Evolutionary conservation across 106 monocot genomes (phyloP).

Genomic region (Hemerocallis citrina): DNA sequence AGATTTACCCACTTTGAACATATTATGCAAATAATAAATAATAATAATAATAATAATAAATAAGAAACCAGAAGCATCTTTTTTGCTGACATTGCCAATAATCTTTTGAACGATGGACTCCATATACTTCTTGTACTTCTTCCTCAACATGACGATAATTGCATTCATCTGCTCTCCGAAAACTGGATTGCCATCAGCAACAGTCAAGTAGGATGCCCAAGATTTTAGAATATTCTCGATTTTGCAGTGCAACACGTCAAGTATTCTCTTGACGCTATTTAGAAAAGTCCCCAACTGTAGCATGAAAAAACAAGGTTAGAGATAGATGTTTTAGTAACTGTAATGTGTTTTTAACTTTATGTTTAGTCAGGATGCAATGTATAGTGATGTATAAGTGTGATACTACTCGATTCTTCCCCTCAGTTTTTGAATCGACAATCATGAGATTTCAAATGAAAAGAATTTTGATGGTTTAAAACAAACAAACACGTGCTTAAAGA

Average conservation of each 20-base stretch:
- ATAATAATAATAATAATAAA: no score
- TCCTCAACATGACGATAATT: conserved; percentile 59
- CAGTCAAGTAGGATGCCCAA: conserved; percentile 45
- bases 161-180: conserved; percentile 86
- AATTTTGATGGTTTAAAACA: no score
- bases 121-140: conserved; percentile 85
- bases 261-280: conserved; percentile 74
- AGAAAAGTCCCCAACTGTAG: conserved; percentile 81
- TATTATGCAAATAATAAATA: no score
- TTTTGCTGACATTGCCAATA: conserved; percentile 65
- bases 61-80: no score
- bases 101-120: conserved; percentile 83
- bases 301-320: conserved; percentile 6
- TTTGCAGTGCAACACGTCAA: conserved; percentile 62
- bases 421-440: no score
- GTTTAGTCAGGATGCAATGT: no score
- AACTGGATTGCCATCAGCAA: conserved; percentile 25
- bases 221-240: conserved; percentile 59
- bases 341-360: no score
- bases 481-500: no score
- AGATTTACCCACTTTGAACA: no score
- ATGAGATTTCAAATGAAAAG: no score
- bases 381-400: neutral
- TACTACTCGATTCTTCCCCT: no score
- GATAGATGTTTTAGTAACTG: neutral